Conservation (phyloP, 805 yeast genomes). For the Wickerhamomyces chaumierensis region DNA sequence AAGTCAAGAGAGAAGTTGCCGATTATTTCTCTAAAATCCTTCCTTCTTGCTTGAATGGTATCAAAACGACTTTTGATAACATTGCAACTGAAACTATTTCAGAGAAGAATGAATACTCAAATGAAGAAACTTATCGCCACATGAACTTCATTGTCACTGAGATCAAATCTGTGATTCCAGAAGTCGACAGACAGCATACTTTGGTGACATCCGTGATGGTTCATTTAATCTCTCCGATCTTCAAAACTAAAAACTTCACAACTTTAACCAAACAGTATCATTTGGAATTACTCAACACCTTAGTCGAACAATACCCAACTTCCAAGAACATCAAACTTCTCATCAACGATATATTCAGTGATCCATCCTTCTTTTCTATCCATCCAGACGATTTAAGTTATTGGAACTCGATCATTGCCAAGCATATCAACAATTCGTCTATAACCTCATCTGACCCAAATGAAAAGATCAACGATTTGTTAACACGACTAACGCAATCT, state of each 20-base stretch:
- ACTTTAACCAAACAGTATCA: conserved; percentile 28
- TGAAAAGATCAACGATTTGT: conserved; percentile 44
- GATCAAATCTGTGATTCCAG: conserved; percentile 24
- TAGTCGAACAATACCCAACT: conserved; percentile 18
- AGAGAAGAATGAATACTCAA: conserved; percentile 8
- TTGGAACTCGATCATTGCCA: conserved; percentile 46
- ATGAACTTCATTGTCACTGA: conserved; percentile 26
- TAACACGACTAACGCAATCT: conserved; percentile 30
- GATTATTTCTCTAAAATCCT: conserved; percentile 32
- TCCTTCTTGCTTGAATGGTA: conserved; percentile 20
- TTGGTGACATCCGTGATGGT: conserved; percentile 40
- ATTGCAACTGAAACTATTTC: too few relatives aligned
- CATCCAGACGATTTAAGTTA: conserved; percentile 17
- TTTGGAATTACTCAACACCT: conserved; percentile 30
- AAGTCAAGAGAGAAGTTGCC: conserved; percentile 41
- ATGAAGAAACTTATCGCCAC: conserved; percentile 34
- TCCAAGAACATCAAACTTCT: conserved; percentile 52
- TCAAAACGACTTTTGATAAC: too few relatives aligned
- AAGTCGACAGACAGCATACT: conserved; percentile 47
- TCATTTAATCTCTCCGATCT: conserved; percentile 40
- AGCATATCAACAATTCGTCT: conserved; percentile 57
- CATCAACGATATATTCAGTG: conserved; percentile 56
- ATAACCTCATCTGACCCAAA: not conserved
- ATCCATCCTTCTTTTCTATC: conserved; percentile 40
- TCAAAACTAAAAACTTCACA: conserved; percentile 33